phyloP scores from a whole-genome alignment of 2,329 filamentous ascomycete genomes.

The Talaromyces sp. region DNA sequence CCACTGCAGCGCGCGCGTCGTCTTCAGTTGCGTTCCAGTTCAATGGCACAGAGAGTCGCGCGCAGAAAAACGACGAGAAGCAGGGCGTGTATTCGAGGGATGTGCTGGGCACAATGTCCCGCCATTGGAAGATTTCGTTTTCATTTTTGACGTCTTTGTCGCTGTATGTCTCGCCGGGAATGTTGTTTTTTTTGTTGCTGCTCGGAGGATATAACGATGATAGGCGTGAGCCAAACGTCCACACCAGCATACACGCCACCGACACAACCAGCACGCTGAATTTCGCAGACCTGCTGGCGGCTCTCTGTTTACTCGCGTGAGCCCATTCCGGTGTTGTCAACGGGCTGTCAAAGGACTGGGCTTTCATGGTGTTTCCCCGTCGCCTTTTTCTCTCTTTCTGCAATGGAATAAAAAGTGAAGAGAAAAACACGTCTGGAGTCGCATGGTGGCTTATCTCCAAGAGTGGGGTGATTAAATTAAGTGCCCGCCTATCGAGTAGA shows the following conservation, averaged over 20 bases:
- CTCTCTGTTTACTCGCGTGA: not conserved
- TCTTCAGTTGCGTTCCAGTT: constrained; percentile 1
- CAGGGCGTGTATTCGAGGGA: constrained; percentile 1
- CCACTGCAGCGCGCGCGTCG: not conserved
- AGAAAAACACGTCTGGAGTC: not conserved
- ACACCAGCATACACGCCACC: not conserved
- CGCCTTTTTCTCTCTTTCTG: not conserved
- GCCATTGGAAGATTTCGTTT: not conserved
- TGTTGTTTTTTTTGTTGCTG: not conserved
- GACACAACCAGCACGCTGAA: not conserved
- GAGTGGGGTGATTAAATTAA: not conserved
- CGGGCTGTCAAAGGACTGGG: not conserved
- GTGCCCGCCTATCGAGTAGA: not conserved
- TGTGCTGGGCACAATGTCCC: not conserved
- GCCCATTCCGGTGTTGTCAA: not conserved
- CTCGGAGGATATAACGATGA: not conserved
- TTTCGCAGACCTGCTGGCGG: not conserved
- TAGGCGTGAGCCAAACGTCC: not conserved
- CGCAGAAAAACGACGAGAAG: not conserved
- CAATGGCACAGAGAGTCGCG: not conserved
- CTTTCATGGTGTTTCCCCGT: not conserved
- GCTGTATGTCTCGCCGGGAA: not conserved
- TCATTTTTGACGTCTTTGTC: not conserved
- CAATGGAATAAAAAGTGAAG: not conserved
- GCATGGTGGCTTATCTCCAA: not conserved